phyloP scores from a whole-genome alignment of 805 yeast species.

The Yamadazyma insecticola region DNA sequence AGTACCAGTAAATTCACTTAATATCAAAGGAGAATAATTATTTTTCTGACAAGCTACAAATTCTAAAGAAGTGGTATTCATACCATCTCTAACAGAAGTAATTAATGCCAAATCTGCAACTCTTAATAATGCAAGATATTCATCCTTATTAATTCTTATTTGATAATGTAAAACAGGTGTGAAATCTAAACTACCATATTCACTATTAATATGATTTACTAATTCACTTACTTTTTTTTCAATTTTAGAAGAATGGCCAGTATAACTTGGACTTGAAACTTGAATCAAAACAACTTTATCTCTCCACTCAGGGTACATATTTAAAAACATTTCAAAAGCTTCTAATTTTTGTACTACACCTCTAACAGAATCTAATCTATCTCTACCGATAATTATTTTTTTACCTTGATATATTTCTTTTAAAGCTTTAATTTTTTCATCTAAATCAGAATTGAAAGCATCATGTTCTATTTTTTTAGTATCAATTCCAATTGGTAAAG shows the following conservation, averaged over 20 bases:
- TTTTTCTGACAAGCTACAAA: slow-evolving; percentile 82
- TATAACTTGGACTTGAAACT: slow-evolving; percentile 75
- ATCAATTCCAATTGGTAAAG: slow-evolving; percentile 89
- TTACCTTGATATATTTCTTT: slow-evolving; percentile 57
- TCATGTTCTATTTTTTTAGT: slow-evolving; percentile 62
- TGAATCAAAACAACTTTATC: slow-evolving; percentile 85
- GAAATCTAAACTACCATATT: slow-evolving; percentile 74
- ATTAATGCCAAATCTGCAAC: slow-evolving; percentile 88
- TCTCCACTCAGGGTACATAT: slow-evolving; percentile 90
- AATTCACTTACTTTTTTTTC: slow-evolving; percentile 83
- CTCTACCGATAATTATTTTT: slow-evolving; percentile 89
- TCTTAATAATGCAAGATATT: slow-evolving; percentile 80
- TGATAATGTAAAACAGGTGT: slow-evolving; percentile 93
- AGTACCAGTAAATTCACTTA: slow-evolving; percentile 93
- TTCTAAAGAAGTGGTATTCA: slow-evolving; percentile 93
- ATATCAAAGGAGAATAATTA: slow-evolving; percentile 68
- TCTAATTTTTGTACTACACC: slow-evolving; percentile 92
- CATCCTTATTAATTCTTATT: slow-evolving; percentile 81
- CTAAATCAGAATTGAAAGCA: slow-evolving; percentile 46
- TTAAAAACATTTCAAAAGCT: slow-evolving; percentile 84
- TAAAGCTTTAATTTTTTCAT: slow-evolving; percentile 61
- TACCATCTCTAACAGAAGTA: slow-evolving; percentile 91
- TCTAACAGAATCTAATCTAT: slow-evolving; percentile 83
- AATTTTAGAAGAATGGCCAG: slow-evolving; percentile 52
- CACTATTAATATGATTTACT: slow-evolving; percentile 76